Evolutionary conservation across 2,329 filamentous ascomycete species (phyloP).

Genomic region (Aspergillus ochraceus): DNA sequence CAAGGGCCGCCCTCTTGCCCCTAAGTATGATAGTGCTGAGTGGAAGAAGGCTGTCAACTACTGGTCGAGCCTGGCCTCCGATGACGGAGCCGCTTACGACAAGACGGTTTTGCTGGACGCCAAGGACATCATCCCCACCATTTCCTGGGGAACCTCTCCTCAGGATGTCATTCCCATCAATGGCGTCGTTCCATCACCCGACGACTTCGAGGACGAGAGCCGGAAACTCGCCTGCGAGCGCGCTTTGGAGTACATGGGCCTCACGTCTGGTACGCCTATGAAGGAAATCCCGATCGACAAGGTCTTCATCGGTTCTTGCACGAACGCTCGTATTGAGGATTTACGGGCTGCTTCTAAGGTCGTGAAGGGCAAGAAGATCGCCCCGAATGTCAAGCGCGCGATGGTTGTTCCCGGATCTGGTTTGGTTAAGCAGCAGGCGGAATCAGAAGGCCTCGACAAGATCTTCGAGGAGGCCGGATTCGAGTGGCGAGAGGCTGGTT

Average conservation of each 20-base stretch:
- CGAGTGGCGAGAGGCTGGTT: slow-evolving; percentile 97
- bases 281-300: slow-evolving; percentile 92
- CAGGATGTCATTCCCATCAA: slow-evolving; percentile 96
- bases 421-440: slow-evolving; percentile 87
- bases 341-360: slow-evolving; percentile 82
- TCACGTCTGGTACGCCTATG: slow-evolving; percentile 82
- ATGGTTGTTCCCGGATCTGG: slow-evolving; percentile 97
- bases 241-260: slow-evolving; percentile 94
- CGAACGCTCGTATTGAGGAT: slow-evolving; percentile 96
- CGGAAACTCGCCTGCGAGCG: slow-evolving; percentile 79
- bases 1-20: slow-evolving; percentile 84
- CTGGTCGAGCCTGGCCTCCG: slow-evolving; percentile 83
- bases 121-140: slow-evolving; percentile 89
- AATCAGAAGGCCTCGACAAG: slow-evolving; percentile 88
- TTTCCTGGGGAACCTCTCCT: slow-evolving; percentile 96
- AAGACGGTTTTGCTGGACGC: slow-evolving; percentile 84
- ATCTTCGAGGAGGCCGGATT: slow-evolving; percentile 91
- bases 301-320: slow-evolving; percentile 97
- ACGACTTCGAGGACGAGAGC: slow-evolving; percentile 75
- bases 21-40: slow-evolving; percentile 77
- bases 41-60: slow-evolving; percentile 88
- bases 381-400: slow-evolving; percentile 84
- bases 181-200: slow-evolving; percentile 83
- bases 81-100: slow-evolving; percentile 87
- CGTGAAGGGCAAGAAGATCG: slow-evolving; percentile 83